A percentile compares a stretch with the other conserved stretches of the same genome.
Conservation (phyloP, 805 yeast genomes). For the Maudiozyma barnettii region DNA sequence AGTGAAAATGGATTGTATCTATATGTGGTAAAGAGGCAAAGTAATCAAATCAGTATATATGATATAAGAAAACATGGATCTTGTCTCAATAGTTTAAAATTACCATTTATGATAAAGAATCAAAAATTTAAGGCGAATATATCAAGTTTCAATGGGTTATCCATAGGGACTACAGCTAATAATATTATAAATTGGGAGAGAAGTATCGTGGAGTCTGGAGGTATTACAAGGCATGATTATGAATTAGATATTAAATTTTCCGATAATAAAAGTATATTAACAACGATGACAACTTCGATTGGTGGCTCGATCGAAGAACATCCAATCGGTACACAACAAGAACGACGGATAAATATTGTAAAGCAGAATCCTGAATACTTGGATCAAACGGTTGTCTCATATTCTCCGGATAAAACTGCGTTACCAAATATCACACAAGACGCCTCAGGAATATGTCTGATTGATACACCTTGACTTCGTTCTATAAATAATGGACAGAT, state of each 20-base stretch:
- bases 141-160: constrained; percentile 14
- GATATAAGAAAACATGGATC: constrained; percentile 24
- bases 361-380: constrained; percentile 14
- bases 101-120: constrained; percentile 17
- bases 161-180: constrained; percentile 19
- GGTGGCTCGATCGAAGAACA: too few relatives aligned
- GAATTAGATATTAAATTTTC: neutral
- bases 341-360: constrained; percentile 12
- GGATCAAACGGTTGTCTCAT: constrained; percentile 11
- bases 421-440: neutral
- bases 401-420: constrained; percentile 16
- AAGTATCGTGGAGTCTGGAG: constrained; percentile 24
- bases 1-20: constrained; percentile 32
- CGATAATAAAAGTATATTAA: too few relatives aligned
- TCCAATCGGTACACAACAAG: too few relatives aligned
- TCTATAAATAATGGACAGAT: too few relatives aligned
- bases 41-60: constrained; percentile 25
- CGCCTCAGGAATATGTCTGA: neutral
- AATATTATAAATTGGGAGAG: constrained; percentile 18
- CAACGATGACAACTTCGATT: too few relatives aligned
- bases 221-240: constrained; percentile 5
- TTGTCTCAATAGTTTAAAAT: constrained; percentile 9
- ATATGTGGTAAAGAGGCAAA: constrained; percentile 27
- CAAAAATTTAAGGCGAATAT: constrained; percentile 21
- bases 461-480: neutral